These are phyloP conservation scores for Sugiyamaella valdiviana DNA, from an alignment of 805 yeast species.

Conservation along the genomic window DNA sequence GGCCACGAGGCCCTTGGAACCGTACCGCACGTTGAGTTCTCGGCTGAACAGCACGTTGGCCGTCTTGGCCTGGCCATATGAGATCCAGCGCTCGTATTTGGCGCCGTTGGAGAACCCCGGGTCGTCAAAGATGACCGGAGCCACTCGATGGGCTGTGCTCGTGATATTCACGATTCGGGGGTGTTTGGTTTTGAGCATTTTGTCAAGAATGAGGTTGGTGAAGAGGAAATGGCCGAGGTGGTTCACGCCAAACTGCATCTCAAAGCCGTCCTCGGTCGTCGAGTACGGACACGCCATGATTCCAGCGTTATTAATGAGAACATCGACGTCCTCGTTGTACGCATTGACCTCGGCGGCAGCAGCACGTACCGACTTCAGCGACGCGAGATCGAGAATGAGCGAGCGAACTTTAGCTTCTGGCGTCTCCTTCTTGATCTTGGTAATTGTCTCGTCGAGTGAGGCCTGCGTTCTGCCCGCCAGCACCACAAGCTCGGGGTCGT, in stretches of 20 bases:
- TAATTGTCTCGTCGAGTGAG: slow-evolving; percentile 7
- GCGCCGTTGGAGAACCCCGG: slow-evolving; percentile 7
- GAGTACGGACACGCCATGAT: slow-evolving; percentile 69
- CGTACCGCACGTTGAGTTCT: slow-evolving; percentile 2
- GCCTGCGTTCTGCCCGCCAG: slow-evolving; percentile 5
- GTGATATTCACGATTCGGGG: slow-evolving; percentile 6
- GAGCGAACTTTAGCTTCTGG: slow-evolving; percentile 5
- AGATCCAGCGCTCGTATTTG: slow-evolving; percentile 4
- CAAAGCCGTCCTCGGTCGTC: slow-evolving; percentile 61
- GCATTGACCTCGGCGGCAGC: slow-evolving; percentile 14
- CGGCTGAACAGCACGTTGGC: slow-evolving; percentile 7
- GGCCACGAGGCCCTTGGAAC: slow-evolving; percentile 5
- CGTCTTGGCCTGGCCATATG: slow-evolving; percentile 13
- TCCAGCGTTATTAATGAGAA: slow-evolving; percentile 73
- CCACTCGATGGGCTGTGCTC: slow-evolving; percentile 1
- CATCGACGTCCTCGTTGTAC: slow-evolving; percentile 38
- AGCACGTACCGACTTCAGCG: slow-evolving; percentile 9
- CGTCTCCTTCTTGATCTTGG: slow-evolving; percentile 2
- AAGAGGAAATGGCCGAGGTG: slow-evolving; percentile 71
- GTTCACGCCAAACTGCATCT: slow-evolving; percentile 72
- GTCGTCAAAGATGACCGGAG: slow-evolving; percentile 7
- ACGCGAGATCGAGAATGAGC: slow-evolving; percentile 13
- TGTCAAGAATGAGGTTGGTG: slow-evolving; percentile 36
- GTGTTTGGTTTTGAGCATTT: not conserved
- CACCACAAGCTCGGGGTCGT: slow-evolving; percentile 7